phyloP scores from a whole-genome alignment of 1,284 basidiomycete species.

The Marasmius sp. region DNA sequence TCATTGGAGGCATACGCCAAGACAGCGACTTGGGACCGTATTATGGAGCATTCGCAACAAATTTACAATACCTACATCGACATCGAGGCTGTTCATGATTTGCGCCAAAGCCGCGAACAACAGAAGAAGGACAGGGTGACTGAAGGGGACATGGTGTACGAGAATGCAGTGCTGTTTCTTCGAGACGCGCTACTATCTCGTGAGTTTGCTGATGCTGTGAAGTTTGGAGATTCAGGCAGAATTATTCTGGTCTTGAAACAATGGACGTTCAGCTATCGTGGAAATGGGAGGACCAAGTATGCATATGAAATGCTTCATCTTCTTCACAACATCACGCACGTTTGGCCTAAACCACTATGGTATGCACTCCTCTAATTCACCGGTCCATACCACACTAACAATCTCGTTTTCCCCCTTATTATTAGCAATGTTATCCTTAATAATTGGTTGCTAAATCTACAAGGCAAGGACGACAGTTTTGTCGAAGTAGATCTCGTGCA shows the following conservation, averaged over 20 bases:
- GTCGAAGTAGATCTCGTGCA: slow-evolving; percentile 39
- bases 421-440: slow-evolving; percentile 30
- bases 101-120: slow-evolving; percentile 12
- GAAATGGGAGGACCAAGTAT: slow-evolving; percentile 35
- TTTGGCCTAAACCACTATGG: slow-evolving; percentile 35
- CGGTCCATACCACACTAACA: neutral
- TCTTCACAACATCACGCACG: slow-evolving; percentile 35
- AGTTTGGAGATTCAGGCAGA: slow-evolving; percentile 33
- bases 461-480: slow-evolving; percentile 28
- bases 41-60: slow-evolving; percentile 17
- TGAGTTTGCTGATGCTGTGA: slow-evolving; percentile 35
- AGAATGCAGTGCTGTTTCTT: slow-evolving; percentile 34
- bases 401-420: neutral
- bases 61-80: slow-evolving; percentile 20
- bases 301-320: slow-evolving; percentile 38
- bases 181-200: slow-evolving; percentile 33
- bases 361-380: slow-evolving; percentile 12
- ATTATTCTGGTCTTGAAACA: slow-evolving; percentile 32
- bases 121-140: neutral
- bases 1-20: slow-evolving; percentile 23
- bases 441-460: slow-evolving; percentile 40
- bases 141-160: slow-evolving; percentile 34
- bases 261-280: slow-evolving; percentile 30
- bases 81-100: slow-evolving; percentile 12
- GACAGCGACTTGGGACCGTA: slow-evolving; percentile 17